These are phyloP conservation scores for Fallopia convolvulus DNA, from an alignment of 148 eudicot species.

Conservation along the genomic window DNA sequence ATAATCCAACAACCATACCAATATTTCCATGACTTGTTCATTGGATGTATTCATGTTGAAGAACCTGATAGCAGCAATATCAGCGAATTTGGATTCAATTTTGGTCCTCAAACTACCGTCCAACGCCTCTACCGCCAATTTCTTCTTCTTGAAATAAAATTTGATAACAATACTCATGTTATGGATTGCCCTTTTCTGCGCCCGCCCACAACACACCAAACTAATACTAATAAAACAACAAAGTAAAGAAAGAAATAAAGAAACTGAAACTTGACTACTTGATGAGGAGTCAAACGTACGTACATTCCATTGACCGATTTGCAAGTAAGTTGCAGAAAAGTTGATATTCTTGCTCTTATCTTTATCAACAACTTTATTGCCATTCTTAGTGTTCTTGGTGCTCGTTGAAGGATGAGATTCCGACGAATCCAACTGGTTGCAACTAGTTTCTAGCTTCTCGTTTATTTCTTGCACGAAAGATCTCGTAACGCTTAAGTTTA, in stretches of 20 bases:
- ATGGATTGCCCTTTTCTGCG: not conserved
- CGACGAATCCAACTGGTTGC: no score
- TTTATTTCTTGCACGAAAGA: not conserved
- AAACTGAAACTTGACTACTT: not conserved
- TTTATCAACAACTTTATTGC: no score
- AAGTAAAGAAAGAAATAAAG: not conserved
- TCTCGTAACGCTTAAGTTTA: not conserved
- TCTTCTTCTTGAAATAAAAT: not conserved
- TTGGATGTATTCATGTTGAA: not conserved
- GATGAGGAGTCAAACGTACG: not conserved
- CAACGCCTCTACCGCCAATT: not conserved
- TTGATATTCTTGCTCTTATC: not conserved
- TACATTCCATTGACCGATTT: not conserved
- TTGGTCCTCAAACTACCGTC: not conserved
- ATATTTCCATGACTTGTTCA: not conserved
- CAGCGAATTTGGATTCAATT: not conserved
- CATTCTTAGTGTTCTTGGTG: no score
- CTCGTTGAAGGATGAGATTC: no score
- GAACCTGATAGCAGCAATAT: not conserved
- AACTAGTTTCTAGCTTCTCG: not conserved
- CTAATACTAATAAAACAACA: not conserved
- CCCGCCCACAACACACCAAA: not conserved
- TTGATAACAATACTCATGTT: not conserved
- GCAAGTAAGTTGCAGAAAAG: not conserved
- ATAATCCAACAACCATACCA: not conserved